Percentiles rank a stretch among this genome's conserved stretches.
Conservation (phyloP, 23 red algal species). For the Gracilaria domingensis region DNA sequence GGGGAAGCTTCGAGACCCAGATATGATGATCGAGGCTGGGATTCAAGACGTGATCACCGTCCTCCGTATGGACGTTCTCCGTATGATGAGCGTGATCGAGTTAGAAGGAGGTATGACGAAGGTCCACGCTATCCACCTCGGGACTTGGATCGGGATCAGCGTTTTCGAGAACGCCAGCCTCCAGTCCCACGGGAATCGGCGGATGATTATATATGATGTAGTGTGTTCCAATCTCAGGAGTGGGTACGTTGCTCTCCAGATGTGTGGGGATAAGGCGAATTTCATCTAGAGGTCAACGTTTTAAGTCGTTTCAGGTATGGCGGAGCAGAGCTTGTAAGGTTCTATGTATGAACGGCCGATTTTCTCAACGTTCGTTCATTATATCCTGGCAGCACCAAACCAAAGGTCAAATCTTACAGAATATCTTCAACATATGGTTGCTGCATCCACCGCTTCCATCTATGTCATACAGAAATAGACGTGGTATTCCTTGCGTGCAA, state of each 20-base stretch:
- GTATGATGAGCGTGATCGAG: slow-evolving; percentile 59
- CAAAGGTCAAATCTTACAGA: background rate
- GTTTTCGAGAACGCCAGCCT: slow-evolving; percentile 53
- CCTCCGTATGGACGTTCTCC: slow-evolving; percentile 42
- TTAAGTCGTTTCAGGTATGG: slow-evolving; percentile 47
- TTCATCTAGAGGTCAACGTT: slow-evolving; percentile 46
- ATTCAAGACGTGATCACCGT: slow-evolving; percentile 37
- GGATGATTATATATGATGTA: slow-evolving; percentile 63
- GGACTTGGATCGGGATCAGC: slow-evolving; percentile 48
- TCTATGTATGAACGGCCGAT: slow-evolving; percentile 17
- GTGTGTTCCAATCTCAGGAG: slow-evolving; percentile 16
- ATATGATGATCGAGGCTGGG: slow-evolving; percentile 48
- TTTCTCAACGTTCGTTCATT: slow-evolving; percentile 21
- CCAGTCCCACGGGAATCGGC: slow-evolving; percentile 69
- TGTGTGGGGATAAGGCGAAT: slow-evolving; percentile 26
- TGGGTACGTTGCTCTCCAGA: slow-evolving; percentile 21
- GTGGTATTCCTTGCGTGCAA: slow-evolving; percentile 20
- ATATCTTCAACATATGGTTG: slow-evolving; percentile 10
- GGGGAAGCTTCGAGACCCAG: slow-evolving; percentile 29
- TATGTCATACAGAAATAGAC: slow-evolving; percentile 34
- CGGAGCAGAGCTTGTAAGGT: background rate
- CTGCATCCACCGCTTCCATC: slow-evolving; percentile 21
- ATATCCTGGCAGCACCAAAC: slow-evolving; percentile 20
- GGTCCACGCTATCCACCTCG: slow-evolving; percentile 38
- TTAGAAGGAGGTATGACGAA: slow-evolving; percentile 49